phyloP scores from a whole-genome alignment of 73 alveolate genomes.

The Tetrahymena thermophila region DNA sequence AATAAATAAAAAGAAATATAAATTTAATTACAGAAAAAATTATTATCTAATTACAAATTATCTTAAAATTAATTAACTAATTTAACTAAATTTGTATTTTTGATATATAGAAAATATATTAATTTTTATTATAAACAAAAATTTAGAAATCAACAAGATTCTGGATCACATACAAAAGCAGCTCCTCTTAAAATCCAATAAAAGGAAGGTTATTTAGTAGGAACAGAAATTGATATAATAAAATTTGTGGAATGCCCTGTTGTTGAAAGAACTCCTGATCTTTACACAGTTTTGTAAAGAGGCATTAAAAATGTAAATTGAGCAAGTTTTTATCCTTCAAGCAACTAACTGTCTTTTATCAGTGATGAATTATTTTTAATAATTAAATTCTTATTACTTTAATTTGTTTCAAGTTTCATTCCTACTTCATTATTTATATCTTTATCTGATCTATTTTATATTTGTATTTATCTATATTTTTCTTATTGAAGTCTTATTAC shows the following conservation, averaged over 20 bases:
- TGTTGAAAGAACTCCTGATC: conserved; percentile 94
- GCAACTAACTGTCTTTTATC: neutral
- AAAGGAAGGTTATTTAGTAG: conserved; percentile 75
- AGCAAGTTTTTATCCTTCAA: conserved; percentile 76
- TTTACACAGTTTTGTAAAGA: conserved; percentile 77
- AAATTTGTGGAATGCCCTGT: conserved; percentile 96
- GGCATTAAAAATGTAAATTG: conserved; percentile 93
- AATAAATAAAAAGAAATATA: too few species aligned
- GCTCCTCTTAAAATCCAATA: conserved; percentile 82
- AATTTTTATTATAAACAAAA: neutral
- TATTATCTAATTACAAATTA: neutral
- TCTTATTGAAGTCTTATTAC: neutral
- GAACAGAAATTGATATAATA: conserved; percentile 86
- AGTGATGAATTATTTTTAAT: neutral
- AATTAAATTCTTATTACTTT: neutral
- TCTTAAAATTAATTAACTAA: too few species aligned
- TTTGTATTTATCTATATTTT: neutral
- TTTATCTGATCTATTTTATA: neutral
- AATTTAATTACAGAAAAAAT: too few species aligned
- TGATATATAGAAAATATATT: too few species aligned
- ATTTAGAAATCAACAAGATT: neutral
- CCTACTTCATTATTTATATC: neutral
- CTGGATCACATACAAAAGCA: conserved; percentile 43
- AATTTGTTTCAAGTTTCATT: neutral
- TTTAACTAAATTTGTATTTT: too few species aligned